Conservation (phyloP, 208 protist genomes). For the Trichomonas gallinae region DNA sequence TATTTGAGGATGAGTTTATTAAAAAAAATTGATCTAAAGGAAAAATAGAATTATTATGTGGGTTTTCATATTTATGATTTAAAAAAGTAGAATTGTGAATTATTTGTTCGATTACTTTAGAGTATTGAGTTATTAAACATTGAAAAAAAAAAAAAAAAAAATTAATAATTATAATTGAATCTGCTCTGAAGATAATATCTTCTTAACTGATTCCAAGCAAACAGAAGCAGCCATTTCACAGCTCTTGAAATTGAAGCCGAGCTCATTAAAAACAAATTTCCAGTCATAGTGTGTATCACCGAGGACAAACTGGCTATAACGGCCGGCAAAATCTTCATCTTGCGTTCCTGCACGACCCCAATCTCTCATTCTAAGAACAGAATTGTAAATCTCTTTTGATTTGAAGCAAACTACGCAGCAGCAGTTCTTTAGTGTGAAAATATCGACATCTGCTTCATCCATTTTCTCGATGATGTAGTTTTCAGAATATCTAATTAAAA, state of each 20-base stretch:
- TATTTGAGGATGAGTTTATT: too few species aligned
- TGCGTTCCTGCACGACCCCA: conserved; percentile 4
- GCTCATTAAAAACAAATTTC: neutral
- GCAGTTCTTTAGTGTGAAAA: neutral
- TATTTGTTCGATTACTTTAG: too few species aligned
- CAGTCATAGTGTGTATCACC: neutral
- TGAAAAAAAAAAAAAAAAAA: too few species aligned
- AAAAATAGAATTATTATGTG: too few species aligned
- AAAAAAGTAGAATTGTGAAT: too few species aligned
- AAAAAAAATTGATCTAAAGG: too few species aligned
- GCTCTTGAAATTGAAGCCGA: conserved; percentile 19
- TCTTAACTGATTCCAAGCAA: neutral
- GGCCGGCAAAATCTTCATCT: neutral
- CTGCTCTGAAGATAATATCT: neutral
- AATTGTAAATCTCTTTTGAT: neutral
- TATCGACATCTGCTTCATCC: neutral
- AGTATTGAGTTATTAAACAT: too few species aligned
- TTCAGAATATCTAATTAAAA: neutral
- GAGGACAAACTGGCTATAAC: neutral
- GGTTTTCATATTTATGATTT: too few species aligned
- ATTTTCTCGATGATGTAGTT: neutral
- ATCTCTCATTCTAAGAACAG: neutral
- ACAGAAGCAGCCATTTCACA: neutral
- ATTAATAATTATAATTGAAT: too few species aligned
- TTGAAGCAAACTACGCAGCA: neutral